Percentiles rank a stretch among this genome's conserved stretches.
phyloP scores from a whole-genome alignment of 73 alveolate genomes.

The Uronychia binucleata region DNA sequence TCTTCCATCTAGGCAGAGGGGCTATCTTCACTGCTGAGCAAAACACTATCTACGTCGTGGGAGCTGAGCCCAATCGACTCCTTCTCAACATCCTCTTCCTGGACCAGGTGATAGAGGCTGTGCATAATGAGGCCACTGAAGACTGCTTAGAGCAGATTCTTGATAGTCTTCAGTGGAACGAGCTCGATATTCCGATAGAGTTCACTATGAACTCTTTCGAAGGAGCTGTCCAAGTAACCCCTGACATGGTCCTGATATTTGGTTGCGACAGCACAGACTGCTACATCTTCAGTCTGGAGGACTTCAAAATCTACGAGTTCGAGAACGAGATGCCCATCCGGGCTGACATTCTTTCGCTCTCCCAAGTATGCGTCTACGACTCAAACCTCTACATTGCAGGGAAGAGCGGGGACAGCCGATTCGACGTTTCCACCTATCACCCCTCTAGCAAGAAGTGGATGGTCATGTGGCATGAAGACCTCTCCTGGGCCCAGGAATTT shows the following conservation, averaged over 20 bases:
- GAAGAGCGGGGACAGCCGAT: background rate
- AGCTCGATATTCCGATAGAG: background rate
- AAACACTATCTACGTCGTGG: background rate
- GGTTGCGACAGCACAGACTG: conserved; percentile 12
- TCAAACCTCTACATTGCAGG: background rate
- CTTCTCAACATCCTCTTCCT: background rate
- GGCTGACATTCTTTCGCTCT: background rate
- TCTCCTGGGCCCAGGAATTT: background rate
- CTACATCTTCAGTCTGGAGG: background rate
- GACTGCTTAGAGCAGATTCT: background rate
- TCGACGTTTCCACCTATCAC: background rate
- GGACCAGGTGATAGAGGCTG: background rate
- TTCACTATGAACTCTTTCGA: background rate
- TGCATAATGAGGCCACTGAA: background rate
- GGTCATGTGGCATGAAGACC: background rate
- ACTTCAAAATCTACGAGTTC: background rate
- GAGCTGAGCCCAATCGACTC: background rate
- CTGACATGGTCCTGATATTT: background rate
- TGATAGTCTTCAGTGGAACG: background rate
- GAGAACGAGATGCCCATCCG: conserved; percentile 12
- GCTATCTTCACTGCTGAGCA: background rate
- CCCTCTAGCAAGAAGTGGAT: background rate
- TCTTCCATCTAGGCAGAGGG: background rate
- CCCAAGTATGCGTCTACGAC: background rate
- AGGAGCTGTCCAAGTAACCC: conserved; percentile 11